Evolutionary conservation across 345 rosid species (phyloP), one percentile per base, ranked within the genome.

Genomic region (Passiflora organensis): DNA sequence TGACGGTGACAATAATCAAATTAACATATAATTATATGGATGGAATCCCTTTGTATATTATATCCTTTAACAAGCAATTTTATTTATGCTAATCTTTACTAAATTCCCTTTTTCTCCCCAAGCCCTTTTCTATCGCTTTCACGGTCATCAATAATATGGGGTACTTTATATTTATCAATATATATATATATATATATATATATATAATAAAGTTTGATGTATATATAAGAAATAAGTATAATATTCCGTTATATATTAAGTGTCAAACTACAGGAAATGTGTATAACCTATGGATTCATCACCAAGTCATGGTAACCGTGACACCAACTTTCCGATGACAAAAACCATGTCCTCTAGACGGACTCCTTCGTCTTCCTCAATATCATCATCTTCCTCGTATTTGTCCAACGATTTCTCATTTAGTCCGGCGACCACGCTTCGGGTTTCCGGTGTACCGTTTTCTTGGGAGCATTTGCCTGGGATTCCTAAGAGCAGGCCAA

Each of bases 401-500:
- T 71, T 76, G 28, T 58, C 61, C 46, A 80, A 81, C 0, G 85
- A 79, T 0, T 70, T 85, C 2, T 85, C 83, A 8, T 57, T 68
- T 12, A 64, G 80, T 44, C 86, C 91, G 13, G 76, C 85, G 16
- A 80, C 80, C 39, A 82, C 95, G 3, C 78, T 77, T 32, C 72
- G 78, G 17, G 60, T 76, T 43, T 70, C 76, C n/a, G 96, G 95
- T 3, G 80, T 86, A 12, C 98, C 98, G 4, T 91, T 91, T 63
- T 91, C 98, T 0, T 91, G 98, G 98, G 98, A 91, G 47, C 76
- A 80, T 2, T 66, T 80, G 11, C 98, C 98, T 0, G 98, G 98
- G 36, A 79, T 86, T 37, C 96, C 98, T 3, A 91, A 91, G 76
- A 86, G 75, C 43, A 71, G 63, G 19, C 43, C 43, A 8, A 41